These are phyloP conservation scores for Taphrina flavorubra DNA, from an alignment of 1,139 yeast species.

Conservation along the genomic window DNA sequence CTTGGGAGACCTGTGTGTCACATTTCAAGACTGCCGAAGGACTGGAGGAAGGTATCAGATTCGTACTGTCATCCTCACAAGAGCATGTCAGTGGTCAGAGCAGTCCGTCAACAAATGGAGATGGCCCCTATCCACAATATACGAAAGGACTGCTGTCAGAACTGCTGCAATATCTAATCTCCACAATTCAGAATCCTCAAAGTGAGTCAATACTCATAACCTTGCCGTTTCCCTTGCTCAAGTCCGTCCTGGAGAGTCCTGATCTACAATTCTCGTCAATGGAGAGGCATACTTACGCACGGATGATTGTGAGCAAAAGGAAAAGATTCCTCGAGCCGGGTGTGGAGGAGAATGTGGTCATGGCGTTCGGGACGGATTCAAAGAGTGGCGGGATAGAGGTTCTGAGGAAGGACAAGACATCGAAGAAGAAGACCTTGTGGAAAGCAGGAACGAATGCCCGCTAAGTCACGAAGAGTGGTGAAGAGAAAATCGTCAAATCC, in stretches of 20 bases:
- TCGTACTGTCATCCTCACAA: slow-evolving; percentile 7
- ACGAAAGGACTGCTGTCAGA: slow-evolving; percentile 21
- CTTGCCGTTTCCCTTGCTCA: slow-evolving; percentile 37
- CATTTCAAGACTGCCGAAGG: slow-evolving; percentile 27
- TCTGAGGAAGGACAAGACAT: slow-evolving; percentile 27
- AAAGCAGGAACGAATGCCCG: slow-evolving; percentile 22
- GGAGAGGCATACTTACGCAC: slow-evolving; percentile 37
- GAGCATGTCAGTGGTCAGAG: slow-evolving; percentile 4
- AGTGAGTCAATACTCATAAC: slow-evolving; percentile 27
- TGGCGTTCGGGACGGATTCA: slow-evolving; percentile 39
- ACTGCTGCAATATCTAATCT: slow-evolving; percentile 15
- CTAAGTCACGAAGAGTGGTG: not conserved
- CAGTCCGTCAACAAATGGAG: not conserved
- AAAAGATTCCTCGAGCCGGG: slow-evolving; percentile 19
- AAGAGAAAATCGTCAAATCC: not conserved
- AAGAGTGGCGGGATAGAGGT: slow-evolving; percentile 40
- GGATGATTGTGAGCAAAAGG: slow-evolving; percentile 24
- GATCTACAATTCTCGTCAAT: slow-evolving; percentile 17
- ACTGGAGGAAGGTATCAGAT: slow-evolving; percentile 28
- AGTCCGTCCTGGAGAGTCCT: slow-evolving; percentile 27
- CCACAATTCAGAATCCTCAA: not conserved
- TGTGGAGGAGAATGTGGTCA: slow-evolving; percentile 40
- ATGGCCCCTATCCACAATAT: slow-evolving; percentile 28
- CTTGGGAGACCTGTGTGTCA: slow-evolving; percentile 21
- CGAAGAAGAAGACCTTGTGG: slow-evolving; percentile 35